A percentile compares a stretch with the other conserved stretches of the same genome.
phyloP scores from a whole-genome alignment of 768 basidiomycete genomes.

The Amanita pallidorosea region DNA sequence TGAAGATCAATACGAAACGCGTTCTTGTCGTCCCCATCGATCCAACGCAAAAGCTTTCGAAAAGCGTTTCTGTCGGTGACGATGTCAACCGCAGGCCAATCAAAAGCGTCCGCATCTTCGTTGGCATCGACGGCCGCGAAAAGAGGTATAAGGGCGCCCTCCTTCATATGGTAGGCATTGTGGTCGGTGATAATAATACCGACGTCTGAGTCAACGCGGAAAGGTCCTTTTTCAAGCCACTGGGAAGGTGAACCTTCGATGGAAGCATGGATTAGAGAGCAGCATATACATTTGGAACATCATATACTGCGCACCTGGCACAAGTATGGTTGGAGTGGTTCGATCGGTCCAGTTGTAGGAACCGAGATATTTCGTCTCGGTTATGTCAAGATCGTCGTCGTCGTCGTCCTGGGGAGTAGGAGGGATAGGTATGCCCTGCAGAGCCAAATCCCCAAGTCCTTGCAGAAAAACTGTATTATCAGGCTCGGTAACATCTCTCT shows the following conservation, averaged over 20 bases:
- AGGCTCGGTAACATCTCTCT: no score
- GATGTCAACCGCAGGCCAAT: slow-evolving; percentile 33
- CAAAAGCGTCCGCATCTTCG: slow-evolving; percentile 22
- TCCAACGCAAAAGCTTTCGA: slow-evolving; percentile 53
- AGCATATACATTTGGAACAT: not conserved
- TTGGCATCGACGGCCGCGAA: slow-evolving; percentile 44
- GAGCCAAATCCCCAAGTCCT: not conserved
- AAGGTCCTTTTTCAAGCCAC: slow-evolving; percentile 45
- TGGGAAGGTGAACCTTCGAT: slow-evolving; percentile 46
- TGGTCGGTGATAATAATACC: slow-evolving; percentile 45
- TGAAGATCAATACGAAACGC: slow-evolving; percentile 67
- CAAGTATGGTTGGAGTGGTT: slow-evolving; percentile 26
- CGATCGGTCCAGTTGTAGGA: slow-evolving; percentile 37
- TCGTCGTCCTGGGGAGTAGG: not conserved
- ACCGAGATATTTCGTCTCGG: slow-evolving; percentile 14
- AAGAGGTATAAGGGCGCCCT: slow-evolving; percentile 36
- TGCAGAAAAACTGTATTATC: not conserved
- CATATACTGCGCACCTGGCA: slow-evolving; percentile 27
- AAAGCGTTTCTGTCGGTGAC: slow-evolving; percentile 60
- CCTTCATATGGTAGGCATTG: slow-evolving; percentile 35
- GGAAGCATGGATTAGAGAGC: not conserved
- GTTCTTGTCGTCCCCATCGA: slow-evolving; percentile 21
- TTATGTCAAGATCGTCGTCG: slow-evolving; percentile 15
- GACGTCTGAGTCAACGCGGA: slow-evolving; percentile 41
- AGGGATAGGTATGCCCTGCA: not conserved